Percentiles rank a stretch among this genome's conserved stretches.
These are phyloP conservation scores for Fraxinus cuspidata DNA, from an alignment of 257 asterid genomes.

Conservation along the genomic window DNA sequence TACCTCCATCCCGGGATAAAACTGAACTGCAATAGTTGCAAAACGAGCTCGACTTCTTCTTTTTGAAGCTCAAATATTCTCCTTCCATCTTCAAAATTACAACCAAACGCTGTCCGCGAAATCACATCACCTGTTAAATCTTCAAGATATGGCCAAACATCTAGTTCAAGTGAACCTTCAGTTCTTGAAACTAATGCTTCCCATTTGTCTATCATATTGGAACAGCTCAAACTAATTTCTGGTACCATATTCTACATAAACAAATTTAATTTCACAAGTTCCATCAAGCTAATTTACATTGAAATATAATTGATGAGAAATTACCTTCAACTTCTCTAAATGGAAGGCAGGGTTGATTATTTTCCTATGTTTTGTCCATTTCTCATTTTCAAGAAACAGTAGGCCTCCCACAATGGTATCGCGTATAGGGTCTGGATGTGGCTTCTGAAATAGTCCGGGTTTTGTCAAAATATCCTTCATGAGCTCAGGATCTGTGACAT, in stretches of 20 bases:
- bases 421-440: conserved; percentile 34
- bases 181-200: conserved; percentile 25
- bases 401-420: conserved; percentile 39
- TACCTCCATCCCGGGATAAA: conserved; percentile 65
- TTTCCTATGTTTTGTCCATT: conserved; percentile 45
- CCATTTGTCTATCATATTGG: conserved; percentile 43
- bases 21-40: conserved; percentile 32
- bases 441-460: conserved; percentile 34
- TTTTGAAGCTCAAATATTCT: conserved; percentile 48
- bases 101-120: conserved; percentile 49
- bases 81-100: conserved; percentile 47
- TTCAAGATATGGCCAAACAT: conserved; percentile 50
- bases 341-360: conserved; percentile 49
- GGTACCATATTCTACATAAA: conserved; percentile 39
- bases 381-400: conserved; percentile 38
- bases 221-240: conserved; percentile 37
- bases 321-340: conserved; percentile 45
- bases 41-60: conserved; percentile 39
- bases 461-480: conserved; percentile 40
- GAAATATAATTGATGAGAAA: not conserved
- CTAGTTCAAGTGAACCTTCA: conserved; percentile 29
- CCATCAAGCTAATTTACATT: not conserved
- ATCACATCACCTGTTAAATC: conserved; percentile 45
- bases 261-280: not conserved
- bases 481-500: conserved; percentile 34